These are phyloP conservation scores for Geotrichum restrictum DNA, from an alignment of 1,139 yeast species.

Conservation along the genomic window DNA sequence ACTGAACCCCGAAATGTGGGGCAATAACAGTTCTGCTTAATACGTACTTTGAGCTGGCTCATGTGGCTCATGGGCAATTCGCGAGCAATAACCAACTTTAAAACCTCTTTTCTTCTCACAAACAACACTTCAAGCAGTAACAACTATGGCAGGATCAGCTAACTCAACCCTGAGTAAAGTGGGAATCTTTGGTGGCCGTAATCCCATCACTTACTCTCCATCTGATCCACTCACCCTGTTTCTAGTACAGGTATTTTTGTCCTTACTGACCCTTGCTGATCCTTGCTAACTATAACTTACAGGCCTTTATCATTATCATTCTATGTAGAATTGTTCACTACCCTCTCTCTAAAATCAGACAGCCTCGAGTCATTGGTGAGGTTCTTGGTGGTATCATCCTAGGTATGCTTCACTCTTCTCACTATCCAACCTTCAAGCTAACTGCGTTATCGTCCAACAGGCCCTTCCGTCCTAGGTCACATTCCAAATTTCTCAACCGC, in stretches of 20 bases:
- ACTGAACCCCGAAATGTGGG: too few relatives aligned
- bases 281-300: too few relatives aligned
- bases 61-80: too few relatives aligned
- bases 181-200: slow-evolving; percentile 58
- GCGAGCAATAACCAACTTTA: too few relatives aligned
- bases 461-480: slow-evolving; percentile 57
- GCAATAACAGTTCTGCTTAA: too few relatives aligned
- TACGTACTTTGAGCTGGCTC: too few relatives aligned
- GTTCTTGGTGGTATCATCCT: slow-evolving; percentile 68
- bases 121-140: too few relatives aligned
- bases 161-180: slow-evolving; percentile 19
- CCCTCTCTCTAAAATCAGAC: slow-evolving; percentile 57
- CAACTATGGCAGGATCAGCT: too few relatives aligned
- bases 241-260: slow-evolving; percentile 59
- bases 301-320: slow-evolving; percentile 46
- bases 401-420: slow-evolving; percentile 45
- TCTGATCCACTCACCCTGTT: slow-evolving; percentile 57
- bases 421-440: not conserved
- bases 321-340: slow-evolving; percentile 54
- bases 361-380: slow-evolving; percentile 76
- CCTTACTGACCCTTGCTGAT: too few relatives aligned
- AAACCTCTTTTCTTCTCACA: too few relatives aligned
- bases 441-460: slow-evolving; percentile 8
- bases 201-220: slow-evolving; percentile 59
- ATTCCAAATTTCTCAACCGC: slow-evolving; percentile 60